These are phyloP conservation scores for Linnemannia exigua DNA, from an alignment of 192 early-diverging fungal species.

Conservation along the genomic window DNA sequence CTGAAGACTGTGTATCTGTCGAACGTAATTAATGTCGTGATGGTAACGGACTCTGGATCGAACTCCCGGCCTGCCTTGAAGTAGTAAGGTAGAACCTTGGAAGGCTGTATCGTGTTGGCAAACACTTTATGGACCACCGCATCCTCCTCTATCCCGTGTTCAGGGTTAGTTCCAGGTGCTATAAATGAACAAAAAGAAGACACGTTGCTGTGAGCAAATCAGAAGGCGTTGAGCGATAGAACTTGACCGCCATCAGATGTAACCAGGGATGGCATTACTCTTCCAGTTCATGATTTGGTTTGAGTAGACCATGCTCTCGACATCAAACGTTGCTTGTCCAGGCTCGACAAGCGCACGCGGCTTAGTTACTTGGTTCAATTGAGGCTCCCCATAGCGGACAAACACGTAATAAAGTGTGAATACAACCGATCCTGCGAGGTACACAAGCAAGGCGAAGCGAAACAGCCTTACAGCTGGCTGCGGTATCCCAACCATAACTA, in stretches of 20 bases:
- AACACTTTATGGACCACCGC: conserved; percentile 61
- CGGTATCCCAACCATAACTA: conserved; percentile 13
- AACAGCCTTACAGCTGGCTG: conserved; percentile 20
- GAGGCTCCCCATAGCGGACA: not conserved
- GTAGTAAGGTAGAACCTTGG: conserved; percentile 72
- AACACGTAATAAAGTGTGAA: conserved; percentile 22
- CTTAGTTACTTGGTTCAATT: not conserved
- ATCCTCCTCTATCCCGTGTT: conserved; percentile 16
- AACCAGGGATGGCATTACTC: conserved; percentile 8
- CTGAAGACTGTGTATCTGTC: conserved; percentile 59
- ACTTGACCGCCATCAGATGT: not conserved
- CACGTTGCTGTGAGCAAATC: not conserved
- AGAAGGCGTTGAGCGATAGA: no score
- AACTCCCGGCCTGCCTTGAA: conserved; percentile 62
- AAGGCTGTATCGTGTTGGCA: conserved; percentile 67
- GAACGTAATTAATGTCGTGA: conserved; percentile 67
- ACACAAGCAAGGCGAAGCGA: conserved; percentile 34
- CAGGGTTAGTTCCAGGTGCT: not conserved
- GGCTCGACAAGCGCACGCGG: conserved; percentile 17
- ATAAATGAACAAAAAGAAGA: not conserved
- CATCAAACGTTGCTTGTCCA: conserved; percentile 41
- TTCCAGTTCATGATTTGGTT: conserved; percentile 40
- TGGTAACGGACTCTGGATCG: conserved; percentile 67
- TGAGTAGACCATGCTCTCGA: conserved; percentile 25
- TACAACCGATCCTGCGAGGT: conserved; percentile 36